A percentile compares a stretch with the other conserved stretches of the same genome.
phyloP scores from a whole-genome alignment of 257 asterid species.

The Penstemon davidsonii region DNA sequence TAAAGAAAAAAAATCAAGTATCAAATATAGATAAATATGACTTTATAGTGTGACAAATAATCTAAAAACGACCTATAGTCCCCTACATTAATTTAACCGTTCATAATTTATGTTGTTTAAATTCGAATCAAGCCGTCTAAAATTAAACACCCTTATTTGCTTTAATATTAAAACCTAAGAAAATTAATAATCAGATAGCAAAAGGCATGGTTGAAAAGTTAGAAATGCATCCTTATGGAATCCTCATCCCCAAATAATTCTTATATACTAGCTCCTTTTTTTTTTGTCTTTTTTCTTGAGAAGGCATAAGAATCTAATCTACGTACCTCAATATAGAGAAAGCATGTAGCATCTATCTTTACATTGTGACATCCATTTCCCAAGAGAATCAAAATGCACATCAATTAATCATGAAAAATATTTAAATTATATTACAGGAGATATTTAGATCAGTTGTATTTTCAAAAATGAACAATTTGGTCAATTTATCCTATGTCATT shows the following conservation, averaged over 20 bases:
- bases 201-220: conserved; percentile 28
- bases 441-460: not conserved
- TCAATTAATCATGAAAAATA: conserved; percentile 14
- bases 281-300: conserved; percentile 1
- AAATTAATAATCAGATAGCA: not conserved
- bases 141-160: too few relatives aligned
- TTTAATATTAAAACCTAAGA: too few relatives aligned
- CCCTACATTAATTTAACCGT: too few relatives aligned
- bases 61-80: too few relatives aligned
- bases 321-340: not conserved
- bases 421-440: not conserved
- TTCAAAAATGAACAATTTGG: not conserved
- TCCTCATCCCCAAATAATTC: conserved; percentile 27
- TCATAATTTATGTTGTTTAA: too few relatives aligned
- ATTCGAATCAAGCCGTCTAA: too few relatives aligned
- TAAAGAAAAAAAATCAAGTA: not conserved
- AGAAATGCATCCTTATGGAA: conserved; percentile 33
- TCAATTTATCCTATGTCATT: too few relatives aligned
- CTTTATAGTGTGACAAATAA: too few relatives aligned
- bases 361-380: conserved; percentile 23
- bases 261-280: conserved; percentile 29
- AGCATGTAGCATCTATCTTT: conserved; percentile 32
- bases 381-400: conserved; percentile 23
- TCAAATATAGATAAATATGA: not conserved
- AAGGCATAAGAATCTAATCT: not conserved